Evolutionary conservation across 805 yeast genomes (phyloP).

Genomic region (Sugiyamaella qingdaonensis): DNA sequence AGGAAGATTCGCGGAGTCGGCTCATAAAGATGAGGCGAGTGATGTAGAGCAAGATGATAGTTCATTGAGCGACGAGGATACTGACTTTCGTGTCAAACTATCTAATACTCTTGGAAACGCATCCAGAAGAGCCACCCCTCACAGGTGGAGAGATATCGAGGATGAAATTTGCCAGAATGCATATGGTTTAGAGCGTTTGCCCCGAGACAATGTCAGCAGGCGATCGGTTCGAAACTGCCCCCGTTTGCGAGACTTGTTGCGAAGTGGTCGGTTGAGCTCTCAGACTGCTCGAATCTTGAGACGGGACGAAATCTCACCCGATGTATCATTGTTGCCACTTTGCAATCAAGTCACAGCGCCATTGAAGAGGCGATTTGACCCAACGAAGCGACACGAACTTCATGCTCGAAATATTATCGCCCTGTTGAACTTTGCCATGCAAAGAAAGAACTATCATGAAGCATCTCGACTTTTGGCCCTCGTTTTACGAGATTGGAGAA

Average conservation of each 20-base stretch:
- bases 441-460: neutral
- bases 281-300: neutral
- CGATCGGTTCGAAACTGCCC: neutral
- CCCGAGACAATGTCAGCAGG: neutral
- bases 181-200: neutral
- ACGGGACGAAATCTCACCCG: neutral
- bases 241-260: neutral
- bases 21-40: too few species aligned
- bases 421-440: neutral
- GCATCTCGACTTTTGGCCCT: neutral
- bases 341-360: neutral
- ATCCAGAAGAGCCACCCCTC: too few species aligned
- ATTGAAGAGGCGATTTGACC: neutral
- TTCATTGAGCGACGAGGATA: too few species aligned
- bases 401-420: neutral
- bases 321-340: neutral
- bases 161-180: neutral
- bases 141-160: too few species aligned
- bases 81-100: too few species aligned
- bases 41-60: too few species aligned
- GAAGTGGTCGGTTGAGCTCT: neutral
- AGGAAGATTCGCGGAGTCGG: too few species aligned
- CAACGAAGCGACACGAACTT: neutral
- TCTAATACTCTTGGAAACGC: too few species aligned
- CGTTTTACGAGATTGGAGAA: neutral